Base-by-base conservation (phyloP, 257 asterid genomes). In the Solanum raphanifolium region DNA sequence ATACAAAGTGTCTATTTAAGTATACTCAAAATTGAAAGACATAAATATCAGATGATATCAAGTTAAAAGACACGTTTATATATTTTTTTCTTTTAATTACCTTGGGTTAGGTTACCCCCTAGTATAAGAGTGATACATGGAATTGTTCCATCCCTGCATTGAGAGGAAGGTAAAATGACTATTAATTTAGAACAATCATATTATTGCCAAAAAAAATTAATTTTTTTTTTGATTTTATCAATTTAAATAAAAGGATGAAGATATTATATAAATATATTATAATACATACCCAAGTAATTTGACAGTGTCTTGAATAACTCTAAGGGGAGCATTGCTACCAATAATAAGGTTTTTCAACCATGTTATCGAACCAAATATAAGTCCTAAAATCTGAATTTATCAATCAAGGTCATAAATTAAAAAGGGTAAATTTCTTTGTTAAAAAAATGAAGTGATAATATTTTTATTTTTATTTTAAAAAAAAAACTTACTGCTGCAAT, bases 21-120 rank as follows among this genome's bases (percentile, higher is more conserved):
- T 48, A 48, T 15, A 48, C 20, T 46, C 58, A 46, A 46, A 46
- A 13, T 46, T 46, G 8, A 48, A 48, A 48, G 60, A 48, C 21
- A 48, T 48, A 5, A 15, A 15, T 15, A 15, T 2, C 3, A 48
- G 2, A 48, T 48, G 21, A 48, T 13, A 15, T 15, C 21, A 48
- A 18, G 4, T 18, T 55, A 55, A 55, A 55, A 18, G n/a, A 55
- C 25, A 3, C 2, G 1, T 16, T 18, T 18, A 6, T 55, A 55
- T 52, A 16, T 52, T 6, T 55, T 1, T 6, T 2, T 7, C 11
- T 18, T 58, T 58, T 58, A 21, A 58, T 34, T 92, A 95, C 99
- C 99, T 92, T 94, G 93, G 39, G 92, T 94, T 52, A 96, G 94
- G 92, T 95, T 96, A 73, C 98, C 99, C 12, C 99, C 99, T 29